Evolutionary conservation across 306 rosid genomes (phyloP), one percentile per base, ranked within the genome.

Genomic region (Vigna trinervia): DNA sequence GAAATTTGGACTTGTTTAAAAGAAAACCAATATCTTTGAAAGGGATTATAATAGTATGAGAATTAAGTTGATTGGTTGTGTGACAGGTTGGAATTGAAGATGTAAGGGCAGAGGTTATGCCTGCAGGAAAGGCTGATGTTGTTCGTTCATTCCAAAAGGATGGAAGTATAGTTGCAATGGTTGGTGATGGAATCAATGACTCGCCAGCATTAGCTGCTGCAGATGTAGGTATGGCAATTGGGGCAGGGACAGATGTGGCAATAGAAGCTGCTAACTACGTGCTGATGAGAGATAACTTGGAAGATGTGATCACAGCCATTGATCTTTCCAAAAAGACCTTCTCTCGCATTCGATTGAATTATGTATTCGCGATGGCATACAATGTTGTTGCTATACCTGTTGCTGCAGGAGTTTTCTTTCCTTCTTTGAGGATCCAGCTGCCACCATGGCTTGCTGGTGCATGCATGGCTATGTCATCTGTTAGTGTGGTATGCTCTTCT

Each of bases 371-470:
- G 32, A 89, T 93, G 96, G 98, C 94, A 17, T 93, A 93, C 91
- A 93, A 93, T 76, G 91, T 89, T 54, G 72, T 90, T 63, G 91
- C 96, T 17, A 93, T 93, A 73, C 98, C 98, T 2, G 70, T 89
- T 56, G 98, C 98, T 34, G 98, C 98, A 0, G 98, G 98, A 38
- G 86, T 69, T 22, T 74, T 93, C 52, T 93, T 62, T 76, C 98
- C 98, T 43, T 85, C 85, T 1, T 60, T 88, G 36, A 89, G 96
- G 60, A 75, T 93, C 83, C 73, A 84, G 84, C 67, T 93, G 64
- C 96, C 96, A 14, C 96, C 98, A 30, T 93, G 97, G 97, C 88
- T 90, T 5, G 96, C 97, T 5, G 97, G 97, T 61, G 94, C 97
- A 2, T 90, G 96, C 87, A 93, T 93, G 98, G 98, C 96, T 62